phyloP scores from a whole-genome alignment of 768 basidiomycete genomes.

The Kwoniella sp. region DNA sequence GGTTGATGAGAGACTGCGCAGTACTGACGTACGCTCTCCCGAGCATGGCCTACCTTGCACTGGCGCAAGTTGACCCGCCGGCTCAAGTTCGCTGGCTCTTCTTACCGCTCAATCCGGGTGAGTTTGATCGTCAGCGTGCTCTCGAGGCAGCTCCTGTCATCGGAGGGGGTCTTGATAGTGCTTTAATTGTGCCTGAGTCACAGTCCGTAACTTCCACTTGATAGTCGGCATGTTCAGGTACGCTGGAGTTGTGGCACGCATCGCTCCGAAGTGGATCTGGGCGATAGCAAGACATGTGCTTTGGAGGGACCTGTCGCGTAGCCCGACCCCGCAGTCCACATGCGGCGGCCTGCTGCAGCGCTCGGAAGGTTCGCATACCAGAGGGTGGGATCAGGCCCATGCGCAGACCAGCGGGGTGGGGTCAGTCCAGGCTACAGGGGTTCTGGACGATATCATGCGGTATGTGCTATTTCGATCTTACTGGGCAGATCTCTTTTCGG shows the following conservation, averaged over 20 bases:
- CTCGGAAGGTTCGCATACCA: too few relatives aligned
- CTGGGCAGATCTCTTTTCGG: neutral
- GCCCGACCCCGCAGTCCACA: too few relatives aligned
- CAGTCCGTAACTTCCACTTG: conserved; percentile 11
- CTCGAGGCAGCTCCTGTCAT: neutral
- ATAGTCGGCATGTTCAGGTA: neutral
- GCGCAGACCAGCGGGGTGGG: neutral
- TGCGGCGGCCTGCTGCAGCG: too few relatives aligned
- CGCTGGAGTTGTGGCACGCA: neutral
- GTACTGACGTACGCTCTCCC: conserved; percentile 14
- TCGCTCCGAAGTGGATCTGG: neutral
- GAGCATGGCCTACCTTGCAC: conserved; percentile 6
- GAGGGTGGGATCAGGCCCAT: too few relatives aligned
- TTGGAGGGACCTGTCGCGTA: neutral
- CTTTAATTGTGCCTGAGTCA: neutral
- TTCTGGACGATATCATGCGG: neutral
- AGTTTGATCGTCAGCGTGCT: neutral
- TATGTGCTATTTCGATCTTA: too few relatives aligned
- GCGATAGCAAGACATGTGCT: neutral
- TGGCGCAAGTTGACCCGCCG: conserved; percentile 15
- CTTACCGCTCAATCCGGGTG: conserved; percentile 16
- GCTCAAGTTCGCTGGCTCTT: conserved; percentile 1
- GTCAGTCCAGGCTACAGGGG: neutral
- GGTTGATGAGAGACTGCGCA: too few relatives aligned
- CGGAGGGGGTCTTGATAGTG: neutral